Evolutionary conservation across 106 monocot species (phyloP).

Genomic region (Vanilla planifolia): DNA sequence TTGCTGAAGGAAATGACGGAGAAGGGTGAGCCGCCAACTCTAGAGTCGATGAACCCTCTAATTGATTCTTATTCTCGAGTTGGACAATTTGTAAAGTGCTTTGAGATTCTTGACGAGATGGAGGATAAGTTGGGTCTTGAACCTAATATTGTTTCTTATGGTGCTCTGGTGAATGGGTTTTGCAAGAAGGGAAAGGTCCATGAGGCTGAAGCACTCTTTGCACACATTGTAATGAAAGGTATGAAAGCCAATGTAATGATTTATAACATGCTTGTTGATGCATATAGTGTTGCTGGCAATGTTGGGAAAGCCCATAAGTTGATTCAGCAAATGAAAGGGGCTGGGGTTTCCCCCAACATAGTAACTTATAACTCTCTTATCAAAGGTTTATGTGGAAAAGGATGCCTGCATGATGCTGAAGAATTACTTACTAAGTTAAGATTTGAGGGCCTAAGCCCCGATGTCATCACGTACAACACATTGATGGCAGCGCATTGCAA

Average conservation of each 20-base stretch:
- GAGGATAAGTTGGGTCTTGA: conserved; percentile 13
- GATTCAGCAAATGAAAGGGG: conserved; percentile 9
- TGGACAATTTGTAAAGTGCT: conserved; percentile 11
- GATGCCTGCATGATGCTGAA: conserved; percentile 37
- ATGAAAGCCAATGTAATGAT: conserved; percentile 7
- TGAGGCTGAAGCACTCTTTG: conserved; percentile 20
- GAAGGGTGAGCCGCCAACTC: conserved; percentile 31
- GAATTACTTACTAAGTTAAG: conserved; percentile 16
- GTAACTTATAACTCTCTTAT: conserved; percentile 46
- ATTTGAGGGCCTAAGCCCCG: conserved; percentile 42
- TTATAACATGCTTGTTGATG: conserved; percentile 39
- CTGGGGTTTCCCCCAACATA: conserved; percentile 10
- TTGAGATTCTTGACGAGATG: conserved; percentile 19
- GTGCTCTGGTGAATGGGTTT: conserved; percentile 15
- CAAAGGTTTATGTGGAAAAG: conserved; percentile 37
- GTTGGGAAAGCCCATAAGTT: conserved; percentile 1
- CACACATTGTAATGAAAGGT: conserved; percentile 4
- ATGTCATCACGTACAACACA: conserved; percentile 58
- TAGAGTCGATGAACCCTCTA: conserved; percentile 56
- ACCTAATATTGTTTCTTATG: conserved; percentile 19
- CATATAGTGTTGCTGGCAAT: conserved; percentile 9
- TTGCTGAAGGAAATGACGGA: conserved; percentile 30
- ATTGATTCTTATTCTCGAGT: conserved; percentile 45
- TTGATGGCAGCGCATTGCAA: conserved; percentile 52
- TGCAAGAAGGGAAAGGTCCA: conserved; percentile 11